Evolutionary conservation across 2,329 filamentous ascomycete genomes (phyloP).

Genomic region (Hymenoscyphus occultus): DNA sequence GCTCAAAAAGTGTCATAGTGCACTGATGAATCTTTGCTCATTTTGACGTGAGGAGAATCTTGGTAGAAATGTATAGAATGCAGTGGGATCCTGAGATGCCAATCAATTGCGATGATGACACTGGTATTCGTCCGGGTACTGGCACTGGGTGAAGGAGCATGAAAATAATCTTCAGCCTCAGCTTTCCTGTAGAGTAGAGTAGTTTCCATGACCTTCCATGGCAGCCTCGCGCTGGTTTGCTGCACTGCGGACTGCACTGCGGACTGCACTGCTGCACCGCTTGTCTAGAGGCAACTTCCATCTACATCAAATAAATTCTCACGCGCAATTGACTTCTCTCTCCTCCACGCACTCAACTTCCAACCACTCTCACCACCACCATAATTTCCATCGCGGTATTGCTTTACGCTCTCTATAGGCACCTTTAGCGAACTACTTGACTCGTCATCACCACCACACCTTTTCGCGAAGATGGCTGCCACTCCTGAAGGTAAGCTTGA

Average conservation of each 20-base stretch:
- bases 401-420: background rate
- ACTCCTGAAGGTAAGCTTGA: slow-evolving; percentile 35
- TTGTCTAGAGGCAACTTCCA: slow-evolving; percentile 5
- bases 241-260: slow-evolving; percentile 1
- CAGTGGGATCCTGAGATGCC: background rate
- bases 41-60: background rate
- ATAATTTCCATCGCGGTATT: background rate
- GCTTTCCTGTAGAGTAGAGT: background rate
- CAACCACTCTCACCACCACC: background rate
- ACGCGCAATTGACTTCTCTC: slow-evolving; percentile 3
- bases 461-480: slow-evolving; percentile 25
- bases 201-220: slow-evolving; percentile 16
- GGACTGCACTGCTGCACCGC: slow-evolving; percentile 13
- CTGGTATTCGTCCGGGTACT: background rate
- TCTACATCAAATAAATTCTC: slow-evolving; percentile 13
- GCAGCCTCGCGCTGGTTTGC: slow-evolving; percentile 7
- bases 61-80: background rate
- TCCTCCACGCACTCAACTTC: background rate
- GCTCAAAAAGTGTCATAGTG: background rate
- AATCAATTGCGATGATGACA: background rate
- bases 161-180: background rate
- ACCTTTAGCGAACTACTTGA: background rate
- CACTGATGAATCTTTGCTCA: background rate
- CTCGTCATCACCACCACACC: background rate
- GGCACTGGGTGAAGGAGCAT: background rate